Percentiles rank a stretch among this genome's conserved stretches.
Conservation (phyloP, 352 stramenopile genomes). For the Phytophthora vignae region DNA sequence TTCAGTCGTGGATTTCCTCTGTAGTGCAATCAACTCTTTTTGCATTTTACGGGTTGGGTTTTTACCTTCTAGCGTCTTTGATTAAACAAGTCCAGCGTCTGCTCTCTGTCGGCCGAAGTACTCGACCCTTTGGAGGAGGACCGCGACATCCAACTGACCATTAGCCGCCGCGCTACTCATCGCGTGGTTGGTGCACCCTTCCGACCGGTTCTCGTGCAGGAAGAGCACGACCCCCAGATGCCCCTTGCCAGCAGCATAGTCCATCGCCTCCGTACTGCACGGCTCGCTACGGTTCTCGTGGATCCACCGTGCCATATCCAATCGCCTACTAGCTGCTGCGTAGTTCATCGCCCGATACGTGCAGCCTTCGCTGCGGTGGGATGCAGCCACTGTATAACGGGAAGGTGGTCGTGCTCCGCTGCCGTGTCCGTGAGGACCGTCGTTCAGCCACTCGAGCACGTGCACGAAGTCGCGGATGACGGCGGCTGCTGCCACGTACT, state of each 20-base stretch:
- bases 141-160: slow-evolving; percentile 14
- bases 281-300: slow-evolving; percentile 19
- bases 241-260: slow-evolving; percentile 25
- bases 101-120: too few relatives aligned
- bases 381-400: slow-evolving; percentile 27
- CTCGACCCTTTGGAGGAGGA: too few relatives aligned
- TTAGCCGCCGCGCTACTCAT: slow-evolving; percentile 25
- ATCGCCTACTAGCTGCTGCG: slow-evolving; percentile 19
- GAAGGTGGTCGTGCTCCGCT: slow-evolving; percentile 19
- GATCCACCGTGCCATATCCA: slow-evolving; percentile 19
- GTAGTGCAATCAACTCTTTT: too few relatives aligned
- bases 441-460: slow-evolving; percentile 21
- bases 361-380: slow-evolving; percentile 22
- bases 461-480: slow-evolving; percentile 25
- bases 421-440: slow-evolving; percentile 28
- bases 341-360: slow-evolving; percentile 25
- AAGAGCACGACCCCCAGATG: slow-evolving; percentile 19
- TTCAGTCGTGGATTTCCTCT: too few relatives aligned
- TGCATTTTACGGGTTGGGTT: too few relatives aligned
- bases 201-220: slow-evolving; percentile 19
- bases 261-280: slow-evolving; percentile 24
- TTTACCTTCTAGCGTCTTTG: too few relatives aligned
- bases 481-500: slow-evolving; percentile 24
- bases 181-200: slow-evolving; percentile 27
- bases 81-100: too few relatives aligned